Evolutionary conservation across 78 protist genomes (phyloP).

Genomic region (slime mould (Dictyostelium discoideum)): dicty_2.7 NC_007088.5:4197501-4198000

Average conservation of each 20-base stretch:
- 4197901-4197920: constrained; percentile 68
- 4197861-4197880: constrained; percentile 18
- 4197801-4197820: constrained; percentile 50
- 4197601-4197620: too few species aligned
- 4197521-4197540: constrained; percentile 65
- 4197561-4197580: too few species aligned
- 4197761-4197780: too few species aligned
- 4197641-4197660: too few species aligned
- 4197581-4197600: too few species aligned
- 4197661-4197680: too few species aligned
- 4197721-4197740: too few species aligned
- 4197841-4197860: constrained; percentile 2
- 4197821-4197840: constrained; percentile 22
- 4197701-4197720: too few species aligned
- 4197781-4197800: background rate
- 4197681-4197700: too few species aligned
- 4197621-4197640: too few species aligned
- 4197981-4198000: constrained; percentile 30
- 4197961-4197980: constrained; percentile 61
- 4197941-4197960: constrained; percentile 31
- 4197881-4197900: constrained; percentile 63
- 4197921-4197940: constrained; percentile 76
- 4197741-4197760: too few species aligned
- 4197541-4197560: background rate
- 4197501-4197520: constrained; percentile 68